Conservation (phyloP, 805 yeast species). For the Pichia scutulata region DNA sequence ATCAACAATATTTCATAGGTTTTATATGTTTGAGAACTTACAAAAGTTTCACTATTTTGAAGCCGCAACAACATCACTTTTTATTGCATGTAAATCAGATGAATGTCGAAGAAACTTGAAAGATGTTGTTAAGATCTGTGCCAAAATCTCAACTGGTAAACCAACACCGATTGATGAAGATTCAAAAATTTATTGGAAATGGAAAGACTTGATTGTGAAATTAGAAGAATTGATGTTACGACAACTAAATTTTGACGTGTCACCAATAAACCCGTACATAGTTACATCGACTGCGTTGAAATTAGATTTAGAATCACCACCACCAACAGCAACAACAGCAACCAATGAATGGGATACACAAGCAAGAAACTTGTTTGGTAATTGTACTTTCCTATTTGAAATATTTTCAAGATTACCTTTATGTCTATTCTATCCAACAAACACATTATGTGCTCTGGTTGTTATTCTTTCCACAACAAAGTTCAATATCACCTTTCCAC, state of each 20-base stretch:
- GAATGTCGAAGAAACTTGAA: constrained; percentile 41
- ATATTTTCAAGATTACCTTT: constrained; percentile 24
- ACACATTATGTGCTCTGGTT: constrained; percentile 21
- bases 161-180: constrained; percentile 36
- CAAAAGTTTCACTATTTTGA: constrained; percentile 40
- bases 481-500: constrained; percentile 15
- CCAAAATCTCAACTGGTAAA: constrained; percentile 37
- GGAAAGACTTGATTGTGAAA: constrained; percentile 40
- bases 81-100: constrained; percentile 47
- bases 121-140: constrained; percentile 43
- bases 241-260: constrained; percentile 41
- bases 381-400: constrained; percentile 24
- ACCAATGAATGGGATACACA: constrained; percentile 14
- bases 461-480: constrained; percentile 18
- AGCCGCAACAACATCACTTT: constrained; percentile 42
- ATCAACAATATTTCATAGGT: constrained; percentile 41
- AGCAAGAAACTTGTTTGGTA: constrained; percentile 14
- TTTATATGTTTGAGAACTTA: constrained; percentile 40
- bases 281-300: constrained; percentile 18
- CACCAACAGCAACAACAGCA: constrained; percentile 7
- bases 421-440: constrained; percentile 18
- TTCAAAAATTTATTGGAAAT: constrained; percentile 41
- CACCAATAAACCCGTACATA: constrained; percentile 34
- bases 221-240: constrained; percentile 40
- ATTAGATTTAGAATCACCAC: constrained; percentile 11